Conservation (phyloP, 2,329 filamentous ascomycete genomes). For the Neonectria neomacrospora region DNA sequence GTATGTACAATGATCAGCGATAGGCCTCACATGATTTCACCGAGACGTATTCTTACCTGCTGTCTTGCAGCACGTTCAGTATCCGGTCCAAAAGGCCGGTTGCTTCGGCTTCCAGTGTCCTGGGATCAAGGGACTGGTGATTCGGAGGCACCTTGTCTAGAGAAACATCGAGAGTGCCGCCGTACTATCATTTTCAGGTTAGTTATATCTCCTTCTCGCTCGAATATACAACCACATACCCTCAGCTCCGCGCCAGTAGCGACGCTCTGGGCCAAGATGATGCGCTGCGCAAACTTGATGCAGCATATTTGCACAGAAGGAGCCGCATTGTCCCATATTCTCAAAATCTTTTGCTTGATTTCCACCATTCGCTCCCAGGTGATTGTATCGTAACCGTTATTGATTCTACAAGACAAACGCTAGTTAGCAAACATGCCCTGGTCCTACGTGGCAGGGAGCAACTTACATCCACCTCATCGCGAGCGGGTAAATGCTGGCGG, state of each 20-base stretch:
- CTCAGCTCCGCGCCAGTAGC: conserved; percentile 83
- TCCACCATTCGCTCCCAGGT: conserved; percentile 89
- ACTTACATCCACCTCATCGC: conserved; percentile 96
- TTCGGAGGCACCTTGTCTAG: conserved; percentile 85
- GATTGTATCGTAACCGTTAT: conserved; percentile 82
- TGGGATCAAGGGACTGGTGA: conserved; percentile 81
- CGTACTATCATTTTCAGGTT: conserved; percentile 50
- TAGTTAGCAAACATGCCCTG: conserved; percentile 39
- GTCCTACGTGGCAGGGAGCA: conserved; percentile 32
- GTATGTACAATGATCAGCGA: conserved; percentile 27
- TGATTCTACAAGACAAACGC: conserved; percentile 70
- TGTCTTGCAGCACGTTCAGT: conserved; percentile 85
- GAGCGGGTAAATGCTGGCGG: conserved; percentile 91
- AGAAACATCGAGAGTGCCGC: conserved; percentile 76
- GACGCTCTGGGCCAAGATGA: conserved; percentile 92
- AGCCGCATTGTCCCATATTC: conserved; percentile 84
- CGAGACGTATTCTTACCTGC: conserved; percentile 68
- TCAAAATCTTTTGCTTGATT: conserved; percentile 90
- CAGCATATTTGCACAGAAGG: conserved; percentile 89
- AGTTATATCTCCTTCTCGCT: conserved; percentile 14
- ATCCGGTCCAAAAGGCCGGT: conserved; percentile 91
- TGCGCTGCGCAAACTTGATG: conserved; percentile 95
- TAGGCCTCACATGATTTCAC: not conserved
- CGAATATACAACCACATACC: conserved; percentile 58
- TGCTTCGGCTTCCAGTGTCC: conserved; percentile 90